A percentile compares a stretch with the other conserved stretches of the same genome.
Conservation (phyloP, 148 eudicot species). For the Camellia japonica region DNA sequence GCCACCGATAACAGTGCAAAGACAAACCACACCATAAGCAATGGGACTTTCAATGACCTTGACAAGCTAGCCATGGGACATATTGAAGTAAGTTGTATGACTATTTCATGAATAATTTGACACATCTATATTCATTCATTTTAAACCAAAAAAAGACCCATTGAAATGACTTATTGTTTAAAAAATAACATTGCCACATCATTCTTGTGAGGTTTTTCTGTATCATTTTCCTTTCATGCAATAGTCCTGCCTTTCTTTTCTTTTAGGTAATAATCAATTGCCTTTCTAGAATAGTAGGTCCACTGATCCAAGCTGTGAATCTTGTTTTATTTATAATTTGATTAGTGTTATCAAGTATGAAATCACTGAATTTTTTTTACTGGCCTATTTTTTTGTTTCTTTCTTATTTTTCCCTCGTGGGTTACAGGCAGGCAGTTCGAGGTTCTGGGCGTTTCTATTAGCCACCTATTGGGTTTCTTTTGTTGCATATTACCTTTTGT, state of each 20-base stretch:
- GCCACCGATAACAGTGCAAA: constrained; percentile 40
- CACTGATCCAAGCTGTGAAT: too few relatives aligned
- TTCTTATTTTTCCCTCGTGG: not conserved
- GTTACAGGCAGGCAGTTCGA: constrained; percentile 47
- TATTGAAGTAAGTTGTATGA: constrained; percentile 41
- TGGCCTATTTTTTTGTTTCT: not conserved
- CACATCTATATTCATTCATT: too few relatives aligned
- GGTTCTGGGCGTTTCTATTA: constrained; percentile 68
- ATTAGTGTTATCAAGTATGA: too few relatives aligned
- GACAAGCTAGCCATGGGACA: constrained; percentile 86
- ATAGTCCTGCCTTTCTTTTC: too few relatives aligned
- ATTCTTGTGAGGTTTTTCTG: too few relatives aligned
- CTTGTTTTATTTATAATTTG: too few relatives aligned
- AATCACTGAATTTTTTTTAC: not conserved
- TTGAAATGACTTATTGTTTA: too few relatives aligned
- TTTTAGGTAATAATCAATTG: too few relatives aligned
- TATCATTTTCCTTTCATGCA: too few relatives aligned
- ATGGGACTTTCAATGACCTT: constrained; percentile 61
- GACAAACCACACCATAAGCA: constrained; percentile 41
- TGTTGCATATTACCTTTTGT: constrained; percentile 58
- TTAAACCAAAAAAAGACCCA: too few relatives aligned
- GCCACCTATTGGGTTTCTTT: constrained; percentile 80
- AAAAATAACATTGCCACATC: too few relatives aligned
- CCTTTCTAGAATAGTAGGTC: too few relatives aligned
- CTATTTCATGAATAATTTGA: not conserved